Conservation (phyloP, 2,329 filamentous ascomycete genomes). For the Pseudomassariella vexata region DNA sequence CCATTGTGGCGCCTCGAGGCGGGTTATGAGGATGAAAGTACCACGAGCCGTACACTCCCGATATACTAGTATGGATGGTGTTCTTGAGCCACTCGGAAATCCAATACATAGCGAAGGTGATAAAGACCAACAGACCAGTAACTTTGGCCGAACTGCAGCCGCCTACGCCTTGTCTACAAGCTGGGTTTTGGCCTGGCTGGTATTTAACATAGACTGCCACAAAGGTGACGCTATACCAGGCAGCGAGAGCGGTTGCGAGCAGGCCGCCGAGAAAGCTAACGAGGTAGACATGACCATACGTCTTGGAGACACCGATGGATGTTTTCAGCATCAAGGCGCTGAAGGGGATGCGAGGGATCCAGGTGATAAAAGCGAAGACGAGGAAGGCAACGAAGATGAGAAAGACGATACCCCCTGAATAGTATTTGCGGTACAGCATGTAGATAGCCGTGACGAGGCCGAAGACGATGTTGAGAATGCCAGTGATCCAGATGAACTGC, state of each 20-base stretch:
- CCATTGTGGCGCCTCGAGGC: conserved; percentile 72
- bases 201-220: conserved; percentile 84
- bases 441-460: conserved; percentile 83
- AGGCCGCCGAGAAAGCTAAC: conserved; percentile 82
- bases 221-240: conserved; percentile 82
- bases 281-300: conserved; percentile 78
- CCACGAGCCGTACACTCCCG: conserved; percentile 88
- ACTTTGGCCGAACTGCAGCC: conserved; percentile 71
- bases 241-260: conserved; percentile 67
- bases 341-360: conserved; percentile 88
- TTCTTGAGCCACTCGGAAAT: conserved; percentile 92
- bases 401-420: conserved; percentile 81
- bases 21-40: conserved; percentile 73
- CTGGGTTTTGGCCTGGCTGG: conserved; percentile 55
- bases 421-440: conserved; percentile 73
- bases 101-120: conserved; percentile 93
- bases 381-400: conserved; percentile 76
- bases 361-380: conserved; percentile 77
- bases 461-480: conserved; percentile 79
- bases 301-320: conserved; percentile 77
- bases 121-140: conserved; percentile 77
- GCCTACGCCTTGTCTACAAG: conserved; percentile 46
- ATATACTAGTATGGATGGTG: conserved; percentile 80
- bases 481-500: conserved; percentile 87
- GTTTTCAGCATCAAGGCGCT: conserved; percentile 85